Evolutionary conservation across 1,284 basidiomycete species (phyloP), one percentile per base, ranked within the genome.

Genomic region (Anthracocystis walkeri): DNA sequence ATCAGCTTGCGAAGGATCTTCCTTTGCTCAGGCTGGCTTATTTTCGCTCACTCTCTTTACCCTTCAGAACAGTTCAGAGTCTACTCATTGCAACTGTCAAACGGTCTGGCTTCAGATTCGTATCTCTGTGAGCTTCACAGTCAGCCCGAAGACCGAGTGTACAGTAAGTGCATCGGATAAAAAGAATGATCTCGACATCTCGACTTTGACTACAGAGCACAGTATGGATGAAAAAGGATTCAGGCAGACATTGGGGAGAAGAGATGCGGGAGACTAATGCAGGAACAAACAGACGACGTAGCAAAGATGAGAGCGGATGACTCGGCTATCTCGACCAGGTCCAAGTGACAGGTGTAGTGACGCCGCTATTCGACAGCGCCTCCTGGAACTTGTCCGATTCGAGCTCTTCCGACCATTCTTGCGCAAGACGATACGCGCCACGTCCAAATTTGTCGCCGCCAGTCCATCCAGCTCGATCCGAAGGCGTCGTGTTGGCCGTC

Each of bases 371-470:
- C 40, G 66, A 69, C 14, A 75, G 48, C 1, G 72, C 72, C n/a
- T 75, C 72, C 40, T 69, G 66, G 38, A 65, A 69, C 59, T 69
- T 75, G 25, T 75, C 72, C 38, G 58, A 65, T 12, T 75, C 66
- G 45, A 65, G 31, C 29, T 75, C 72, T 8, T 69, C 65, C 27
- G 55, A 54, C 72, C 72, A 75, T 56, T 69, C 74, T 20, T 72
- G 64, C 16, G 74, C 74, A 20, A 68, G 16, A 16, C 74, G 50
- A 51, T 68, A 72, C 0, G 68, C 54, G 12, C 74, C 74, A 21
- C 67, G 58, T 27, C 74, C 74, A 23, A 68, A 71, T 29, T 72
- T 71, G 56, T 76, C 74, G 29, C 74, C 74, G 31, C 74, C 74
- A 29, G 61, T 68, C 74, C 74, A 76, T 14, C 73, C 73, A 1